Percentiles rank a stretch among this genome's conserved stretches.
Evolutionary conservation across 345 rosid species (phyloP).

Genomic region (Conringia planisiliqua): DNA sequence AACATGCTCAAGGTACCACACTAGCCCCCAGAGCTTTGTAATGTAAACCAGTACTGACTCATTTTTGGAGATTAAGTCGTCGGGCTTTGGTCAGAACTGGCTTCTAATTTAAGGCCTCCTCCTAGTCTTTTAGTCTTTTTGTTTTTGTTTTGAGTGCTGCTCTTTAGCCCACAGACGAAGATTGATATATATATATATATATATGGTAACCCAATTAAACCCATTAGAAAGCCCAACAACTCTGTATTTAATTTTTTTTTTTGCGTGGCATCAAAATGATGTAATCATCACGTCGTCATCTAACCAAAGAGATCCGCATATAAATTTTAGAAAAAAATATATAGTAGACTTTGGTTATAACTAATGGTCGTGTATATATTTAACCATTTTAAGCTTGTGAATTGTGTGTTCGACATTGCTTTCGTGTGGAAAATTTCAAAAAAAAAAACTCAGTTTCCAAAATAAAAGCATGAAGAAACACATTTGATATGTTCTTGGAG

Average conservation of each 20-base stretch:
- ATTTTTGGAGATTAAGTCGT: not conserved
- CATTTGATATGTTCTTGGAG: not conserved
- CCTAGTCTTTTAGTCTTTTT: too few relatives aligned
- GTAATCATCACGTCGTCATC: not conserved
- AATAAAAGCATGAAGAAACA: not conserved
- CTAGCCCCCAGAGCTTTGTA: not conserved
- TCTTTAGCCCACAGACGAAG: not conserved
- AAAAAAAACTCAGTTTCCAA: not conserved
- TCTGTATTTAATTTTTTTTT: not conserved
- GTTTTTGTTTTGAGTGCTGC: not conserved
- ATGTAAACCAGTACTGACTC: not conserved
- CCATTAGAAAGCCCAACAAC: slow-evolving; percentile 4
- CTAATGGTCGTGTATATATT: not conserved
- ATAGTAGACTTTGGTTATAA: slow-evolving; percentile 5
- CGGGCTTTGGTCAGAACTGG: not conserved
- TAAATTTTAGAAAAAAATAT: not conserved
- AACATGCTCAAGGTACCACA: slow-evolving; percentile 16
- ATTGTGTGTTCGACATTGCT: slow-evolving; percentile 14
- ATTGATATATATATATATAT: not conserved
- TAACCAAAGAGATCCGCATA: not conserved
- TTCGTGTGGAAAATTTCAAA: not conserved
- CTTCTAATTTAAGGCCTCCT: too few relatives aligned
- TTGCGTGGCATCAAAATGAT: not conserved
- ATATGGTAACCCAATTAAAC: not conserved
- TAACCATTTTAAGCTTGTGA: not conserved